Base-by-base conservation (phyloP, 495 filamentous ascomycete genomes). In the Cercophora newfieldiana region DNA sequence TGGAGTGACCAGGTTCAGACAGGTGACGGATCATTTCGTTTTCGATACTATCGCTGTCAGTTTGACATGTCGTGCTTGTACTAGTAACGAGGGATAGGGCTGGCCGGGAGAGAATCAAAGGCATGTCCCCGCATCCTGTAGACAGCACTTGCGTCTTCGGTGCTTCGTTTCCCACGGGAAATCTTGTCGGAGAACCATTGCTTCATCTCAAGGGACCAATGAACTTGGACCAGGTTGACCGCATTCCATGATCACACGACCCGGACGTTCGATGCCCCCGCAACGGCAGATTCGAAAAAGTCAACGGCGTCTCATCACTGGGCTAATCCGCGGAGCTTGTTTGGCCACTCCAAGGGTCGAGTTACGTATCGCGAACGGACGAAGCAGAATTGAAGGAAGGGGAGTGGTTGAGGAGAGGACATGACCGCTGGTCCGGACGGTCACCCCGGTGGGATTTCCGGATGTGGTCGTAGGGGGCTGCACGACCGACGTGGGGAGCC, bases 221-320 rank as follows among this genome's bases (percentile, higher is more conserved):
- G 50, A 14, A 2, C 2, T 4, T 2, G 7, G 50, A n/a, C 7
- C 5, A 53, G 24, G 7, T 53, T 22, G 50, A 53, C 12, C 2
- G 19, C 25, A 6, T 3, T 53, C 50, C 10, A 16, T 53, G 50
- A 26, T 53, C 50, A 53, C 50, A 53, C 50, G 50, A 53, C 50
- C 50, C 50, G n/a, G n/a, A 26, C 21, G 19, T 53, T 26, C n/a
- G 19, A 24, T 14, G 33, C n/a, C 51, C 53, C 18, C 24, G 48
- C 21, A 30, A 21, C 55, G 44, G 19, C 56, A 26, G 68, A 61
- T n/a, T 69, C 61, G 60, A 28, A 62, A 78, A 37, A 59, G 51
- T 22, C 18, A 29, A 33, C 6, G 7, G 25, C 8, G 19, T 58
- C 55, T 28, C 30, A 21, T 21, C 58, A 24, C 3, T 60, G 31